Evolutionary conservation across 202 grass and related monocot genomes (phyloP).

Genomic region (Brachypodium distachyon): DNA sequence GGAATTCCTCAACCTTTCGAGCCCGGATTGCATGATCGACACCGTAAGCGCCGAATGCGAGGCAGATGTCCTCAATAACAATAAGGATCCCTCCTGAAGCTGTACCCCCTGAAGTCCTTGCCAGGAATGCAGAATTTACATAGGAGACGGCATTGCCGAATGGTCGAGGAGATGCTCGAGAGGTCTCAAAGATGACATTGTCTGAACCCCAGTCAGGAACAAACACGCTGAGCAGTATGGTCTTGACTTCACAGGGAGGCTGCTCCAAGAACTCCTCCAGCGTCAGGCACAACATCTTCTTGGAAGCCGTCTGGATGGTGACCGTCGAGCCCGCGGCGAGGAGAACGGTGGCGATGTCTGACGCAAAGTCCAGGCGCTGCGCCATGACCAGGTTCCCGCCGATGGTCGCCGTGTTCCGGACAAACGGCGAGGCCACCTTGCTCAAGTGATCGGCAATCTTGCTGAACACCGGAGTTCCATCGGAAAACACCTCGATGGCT

Average conservation of each 20-base stretch:
- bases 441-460: slow-evolving; percentile 63
- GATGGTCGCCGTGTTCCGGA: slow-evolving; percentile 65
- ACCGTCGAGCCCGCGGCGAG: slow-evolving; percentile 38
- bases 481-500: slow-evolving; percentile 50
- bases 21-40: slow-evolving; percentile 46
- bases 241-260: slow-evolving; percentile 36
- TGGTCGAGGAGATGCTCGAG: slow-evolving; percentile 50
- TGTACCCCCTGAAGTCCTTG: slow-evolving; percentile 25
- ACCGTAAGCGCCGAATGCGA: slow-evolving; percentile 65
- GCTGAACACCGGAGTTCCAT: slow-evolving; percentile 32
- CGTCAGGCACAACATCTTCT: slow-evolving; percentile 30
- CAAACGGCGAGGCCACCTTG: slow-evolving; percentile 66
- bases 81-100: slow-evolving; percentile 27
- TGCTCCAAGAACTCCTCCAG: slow-evolving; percentile 57
- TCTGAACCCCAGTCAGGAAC: slow-evolving; percentile 37
- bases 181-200: slow-evolving; percentile 50
- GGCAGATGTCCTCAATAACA: slow-evolving; percentile 45
- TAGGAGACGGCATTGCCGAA: slow-evolving; percentile 67
- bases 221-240: slow-evolving; percentile 49
- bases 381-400: slow-evolving; percentile 74
- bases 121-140: slow-evolving; percentile 65
- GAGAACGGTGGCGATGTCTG: slow-evolving; percentile 60
- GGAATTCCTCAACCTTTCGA: slow-evolving; percentile 51
- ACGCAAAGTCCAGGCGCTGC: slow-evolving; percentile 43
- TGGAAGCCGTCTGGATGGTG: slow-evolving; percentile 30